Base-by-base conservation (phyloP, 331 rosid species). In the Spiraea crenata region DNA sequence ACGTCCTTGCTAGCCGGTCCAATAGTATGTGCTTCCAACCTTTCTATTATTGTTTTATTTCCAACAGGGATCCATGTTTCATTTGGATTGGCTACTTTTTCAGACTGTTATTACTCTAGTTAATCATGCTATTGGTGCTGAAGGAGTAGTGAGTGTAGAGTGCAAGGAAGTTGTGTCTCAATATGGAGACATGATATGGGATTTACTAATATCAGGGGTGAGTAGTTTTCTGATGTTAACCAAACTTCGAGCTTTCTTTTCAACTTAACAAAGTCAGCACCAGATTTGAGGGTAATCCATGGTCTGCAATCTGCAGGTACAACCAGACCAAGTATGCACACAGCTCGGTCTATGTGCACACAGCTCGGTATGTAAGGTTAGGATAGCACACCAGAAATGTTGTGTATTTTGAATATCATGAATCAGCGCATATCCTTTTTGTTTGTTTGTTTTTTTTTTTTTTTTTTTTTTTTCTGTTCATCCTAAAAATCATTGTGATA, bases 41-140 rank as follows among this genome's bases (percentile, higher is more conserved):
- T 61, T 76, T 45, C 46, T 44, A 10, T 37, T 48, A 17, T 47
- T 20, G 14, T 12, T 5, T 31, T 15, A 55, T 35, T 51, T 61
- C 45, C 17, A 19, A 12, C 39, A 50, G 9, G 31, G 3, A 47
- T 73, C 16, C 1, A 62, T 35, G 49, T 66, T 45, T 50, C 40
- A 58, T 50, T 47, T 49, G 64, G 34, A 80, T 73, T 65, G 59
- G 46, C 63, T 11, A 12, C 59, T 41, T 69, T 68, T 6, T 70
- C 88, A 89, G 98, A 48, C 96, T 70, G 49, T 80, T 72, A 90
- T 92, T 77, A 80, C 98, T 52, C 83, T 87, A 80, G 86, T 92
- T 80, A 92, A 92, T 79, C 96, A 84, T 67, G 98, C 98, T 65
- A 89, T 92, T 73, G 96, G 96, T 80, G 98, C 96, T 46, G 88